Evolutionary conservation across 768 basidiomycete genomes (phyloP).

Genomic region (Boletus speciosus): DNA sequence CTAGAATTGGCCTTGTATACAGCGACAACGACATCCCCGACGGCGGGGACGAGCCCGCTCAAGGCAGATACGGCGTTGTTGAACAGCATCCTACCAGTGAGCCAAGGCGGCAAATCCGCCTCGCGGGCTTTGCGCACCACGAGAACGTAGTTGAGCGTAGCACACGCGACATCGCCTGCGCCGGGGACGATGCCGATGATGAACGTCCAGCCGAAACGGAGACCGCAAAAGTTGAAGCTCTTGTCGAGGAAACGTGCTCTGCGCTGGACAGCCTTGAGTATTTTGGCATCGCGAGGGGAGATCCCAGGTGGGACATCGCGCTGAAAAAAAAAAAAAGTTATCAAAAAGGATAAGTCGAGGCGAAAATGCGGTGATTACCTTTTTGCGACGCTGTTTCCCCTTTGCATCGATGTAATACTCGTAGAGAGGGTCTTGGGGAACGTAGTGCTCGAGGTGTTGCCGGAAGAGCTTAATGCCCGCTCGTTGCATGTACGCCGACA

Average conservation of each 20-base stretch:
- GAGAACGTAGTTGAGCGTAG: constrained; percentile 66
- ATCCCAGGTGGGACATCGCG: constrained; percentile 73
- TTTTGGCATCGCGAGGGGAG: constrained; percentile 67
- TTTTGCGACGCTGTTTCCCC: constrained; percentile 31
- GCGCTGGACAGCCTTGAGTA: constrained; percentile 69
- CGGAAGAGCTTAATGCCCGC: constrained; percentile 60
- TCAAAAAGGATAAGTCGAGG: too few relatives aligned
- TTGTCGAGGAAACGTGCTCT: constrained; percentile 88
- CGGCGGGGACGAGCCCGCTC: constrained; percentile 65
- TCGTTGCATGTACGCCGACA: constrained; percentile 35
- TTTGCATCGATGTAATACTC: constrained; percentile 35
- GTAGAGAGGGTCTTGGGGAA: constrained; percentile 73
- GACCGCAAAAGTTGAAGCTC: constrained; percentile 72
- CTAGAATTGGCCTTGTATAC: constrained; percentile 83
- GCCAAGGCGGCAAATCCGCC: constrained; percentile 68
- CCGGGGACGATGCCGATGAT: constrained; percentile 73
- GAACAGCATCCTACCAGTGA: constrained; percentile 67
- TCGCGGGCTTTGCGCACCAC: constrained; percentile 72
- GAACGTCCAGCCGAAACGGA: constrained; percentile 87
- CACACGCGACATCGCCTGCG: constrained; percentile 63
- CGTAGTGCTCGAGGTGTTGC: constrained; percentile 61
- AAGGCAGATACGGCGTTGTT: constrained; percentile 70
- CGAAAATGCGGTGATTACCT: constrained; percentile 29
- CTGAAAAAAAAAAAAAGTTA: constrained; percentile 32
- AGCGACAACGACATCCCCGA: constrained; percentile 75